Conservation (phyloP, 306 rosid species). For the Hippophae tibetana region DNA sequence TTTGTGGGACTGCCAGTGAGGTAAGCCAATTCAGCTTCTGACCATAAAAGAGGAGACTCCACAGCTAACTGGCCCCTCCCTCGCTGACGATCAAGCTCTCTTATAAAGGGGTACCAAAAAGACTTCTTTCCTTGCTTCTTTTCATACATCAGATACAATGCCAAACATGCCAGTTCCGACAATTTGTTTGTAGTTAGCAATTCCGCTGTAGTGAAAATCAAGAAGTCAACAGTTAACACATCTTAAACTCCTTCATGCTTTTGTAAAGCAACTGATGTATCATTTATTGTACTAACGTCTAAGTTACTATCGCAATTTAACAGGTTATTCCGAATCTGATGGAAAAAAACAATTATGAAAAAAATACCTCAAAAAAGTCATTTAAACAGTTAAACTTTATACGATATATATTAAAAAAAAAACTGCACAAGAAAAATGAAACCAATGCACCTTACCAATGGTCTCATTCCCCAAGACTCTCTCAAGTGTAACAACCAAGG, state of each 20-base stretch:
- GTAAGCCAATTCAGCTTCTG: slow-evolving; percentile 72
- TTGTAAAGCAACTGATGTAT: neutral
- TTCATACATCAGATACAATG: slow-evolving; percentile 96
- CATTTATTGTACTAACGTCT: too few species aligned
- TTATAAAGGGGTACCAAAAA: slow-evolving; percentile 83
- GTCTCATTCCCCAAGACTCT: slow-evolving; percentile 91
- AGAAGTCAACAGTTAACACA: slow-evolving; percentile 7
- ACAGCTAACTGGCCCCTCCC: slow-evolving; percentile 94
- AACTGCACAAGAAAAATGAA: neutral
- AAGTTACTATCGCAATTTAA: too few species aligned
- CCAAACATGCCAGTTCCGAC: slow-evolving; percentile 97
- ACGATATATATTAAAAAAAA: too few species aligned
- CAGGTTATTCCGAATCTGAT: too few species aligned
- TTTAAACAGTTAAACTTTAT: too few species aligned
- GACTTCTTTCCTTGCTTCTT: slow-evolving; percentile 98
- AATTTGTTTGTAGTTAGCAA: slow-evolving; percentile 84
- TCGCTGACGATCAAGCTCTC: slow-evolving; percentile 94
- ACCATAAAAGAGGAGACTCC: slow-evolving; percentile 92
- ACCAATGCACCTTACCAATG: slow-evolving; percentile 54
- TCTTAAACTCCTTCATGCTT: neutral
- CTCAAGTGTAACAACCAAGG: slow-evolving; percentile 85
- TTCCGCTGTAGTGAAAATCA: slow-evolving; percentile 64
- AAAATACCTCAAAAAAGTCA: too few species aligned
- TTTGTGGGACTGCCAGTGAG: slow-evolving; percentile 82
- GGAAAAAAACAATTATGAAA: neutral